Conservation (phyloP, 208 protist genomes). For the Vickermania spadyakhi region DNA sequence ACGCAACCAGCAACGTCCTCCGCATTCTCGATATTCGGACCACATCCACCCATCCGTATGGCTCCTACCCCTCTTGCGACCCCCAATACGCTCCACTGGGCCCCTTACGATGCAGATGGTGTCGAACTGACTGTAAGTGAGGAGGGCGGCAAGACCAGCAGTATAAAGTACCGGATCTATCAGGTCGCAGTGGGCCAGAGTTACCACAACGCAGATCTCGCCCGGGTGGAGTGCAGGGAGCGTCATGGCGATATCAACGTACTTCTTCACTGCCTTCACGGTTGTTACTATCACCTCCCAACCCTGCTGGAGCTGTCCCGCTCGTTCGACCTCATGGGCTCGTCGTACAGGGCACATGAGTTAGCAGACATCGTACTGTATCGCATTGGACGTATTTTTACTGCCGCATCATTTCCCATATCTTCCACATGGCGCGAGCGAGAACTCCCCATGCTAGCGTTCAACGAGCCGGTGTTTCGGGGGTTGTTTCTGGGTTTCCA, state of each 20-base stretch:
- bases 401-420: constrained; percentile 26
- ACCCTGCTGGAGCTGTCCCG: constrained; percentile 53
- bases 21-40: constrained; percentile 48
- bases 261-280: constrained; percentile 39
- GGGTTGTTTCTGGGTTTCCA: constrained; percentile 51
- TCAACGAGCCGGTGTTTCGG: constrained; percentile 47
- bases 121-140: constrained; percentile 22
- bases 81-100: constrained; percentile 73
- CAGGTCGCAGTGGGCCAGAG: neutral
- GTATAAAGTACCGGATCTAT: neutral
- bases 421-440: constrained; percentile 46
- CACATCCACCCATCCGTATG: constrained; percentile 45
- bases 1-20: constrained; percentile 30
- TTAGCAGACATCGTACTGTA: constrained; percentile 74
- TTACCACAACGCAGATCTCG: constrained; percentile 17
- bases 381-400: constrained; percentile 56
- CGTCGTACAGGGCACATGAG: constrained; percentile 35
- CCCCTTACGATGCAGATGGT: constrained; percentile 59
- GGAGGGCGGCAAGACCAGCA: neutral
- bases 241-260: constrained; percentile 24
- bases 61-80: constrained; percentile 49
- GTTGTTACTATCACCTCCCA: constrained; percentile 70
- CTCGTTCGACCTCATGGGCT: constrained; percentile 56
- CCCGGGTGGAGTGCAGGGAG: constrained; percentile 19
- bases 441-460: constrained; percentile 7